Conservation (phyloP, 208 protist species). For the Angomonas ambiguus region DNA sequence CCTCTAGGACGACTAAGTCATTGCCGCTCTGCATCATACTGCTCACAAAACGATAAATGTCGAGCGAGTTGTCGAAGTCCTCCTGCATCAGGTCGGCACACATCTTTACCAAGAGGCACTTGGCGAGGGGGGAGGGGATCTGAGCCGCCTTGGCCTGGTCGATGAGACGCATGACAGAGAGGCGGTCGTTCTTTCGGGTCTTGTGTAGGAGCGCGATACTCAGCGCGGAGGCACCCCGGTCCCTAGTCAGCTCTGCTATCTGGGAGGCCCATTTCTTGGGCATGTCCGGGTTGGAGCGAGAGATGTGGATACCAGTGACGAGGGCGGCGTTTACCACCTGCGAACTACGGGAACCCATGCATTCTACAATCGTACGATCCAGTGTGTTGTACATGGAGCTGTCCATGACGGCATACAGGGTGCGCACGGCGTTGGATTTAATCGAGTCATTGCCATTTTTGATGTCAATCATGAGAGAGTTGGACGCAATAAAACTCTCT, state of each 20-base stretch:
- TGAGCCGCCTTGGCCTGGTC: slow-evolving; percentile 73
- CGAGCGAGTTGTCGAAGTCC: slow-evolving; percentile 62
- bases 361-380: slow-evolving; percentile 97
- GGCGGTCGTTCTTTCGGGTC: slow-evolving; percentile 94
- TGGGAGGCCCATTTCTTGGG: slow-evolving; percentile 95
- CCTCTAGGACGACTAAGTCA: slow-evolving; percentile 97
- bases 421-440: slow-evolving; percentile 92
- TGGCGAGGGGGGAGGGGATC: slow-evolving; percentile 91
- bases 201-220: slow-evolving; percentile 98
- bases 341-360: slow-evolving; percentile 94
- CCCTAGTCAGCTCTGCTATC: slow-evolving; percentile 89
- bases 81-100: slow-evolving; percentile 90
- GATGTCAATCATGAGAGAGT: slow-evolving; percentile 97
- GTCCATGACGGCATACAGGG: slow-evolving; percentile 95
- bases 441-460: slow-evolving; percentile 91
- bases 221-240: slow-evolving; percentile 81
- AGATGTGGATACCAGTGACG: slow-evolving; percentile 96
- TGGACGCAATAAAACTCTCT: slow-evolving; percentile 97
- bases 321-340: slow-evolving; percentile 95
- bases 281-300: slow-evolving; percentile 72
- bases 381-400: slow-evolving; percentile 92
- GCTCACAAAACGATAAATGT: slow-evolving; percentile 92
- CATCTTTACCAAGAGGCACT: slow-evolving; percentile 95
- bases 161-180: slow-evolving; percentile 95
- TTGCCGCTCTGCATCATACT: slow-evolving; percentile 87